phyloP scores from a whole-genome alignment of 768 basidiomycete genomes.

The Mycena venus region DNA sequence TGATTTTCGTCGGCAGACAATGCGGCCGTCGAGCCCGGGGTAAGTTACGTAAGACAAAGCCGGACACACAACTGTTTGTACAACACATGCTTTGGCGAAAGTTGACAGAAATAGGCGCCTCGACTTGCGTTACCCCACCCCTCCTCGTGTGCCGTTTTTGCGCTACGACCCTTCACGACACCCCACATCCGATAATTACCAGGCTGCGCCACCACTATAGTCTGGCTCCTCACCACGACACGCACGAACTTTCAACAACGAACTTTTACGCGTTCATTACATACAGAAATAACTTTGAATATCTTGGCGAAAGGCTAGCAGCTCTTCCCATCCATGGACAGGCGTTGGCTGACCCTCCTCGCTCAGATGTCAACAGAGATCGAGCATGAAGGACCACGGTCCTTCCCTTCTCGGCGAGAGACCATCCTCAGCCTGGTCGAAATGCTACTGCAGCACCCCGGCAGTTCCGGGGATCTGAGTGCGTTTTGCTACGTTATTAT shows the following conservation, averaged over 20 bases:
- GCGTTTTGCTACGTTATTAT: conserved; percentile 23
- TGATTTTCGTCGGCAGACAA: neutral
- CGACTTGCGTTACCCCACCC: conserved; percentile 30
- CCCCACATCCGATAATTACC: neutral
- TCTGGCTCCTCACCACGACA: conserved; percentile 17
- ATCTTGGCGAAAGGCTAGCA: neutral
- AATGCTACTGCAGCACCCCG: conserved; percentile 58
- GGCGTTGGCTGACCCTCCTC: neutral
- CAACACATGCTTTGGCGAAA: neutral
- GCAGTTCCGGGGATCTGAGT: conserved; percentile 47
- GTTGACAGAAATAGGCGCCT: conserved; percentile 6
- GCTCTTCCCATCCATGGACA: neutral
- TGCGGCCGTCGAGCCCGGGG: neutral
- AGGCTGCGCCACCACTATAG: neutral
- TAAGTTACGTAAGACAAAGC: neutral
- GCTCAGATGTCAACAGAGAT: conserved; percentile 25
- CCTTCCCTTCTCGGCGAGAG: conserved; percentile 50
- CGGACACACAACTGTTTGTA: neutral
- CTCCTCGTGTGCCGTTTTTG: conserved; percentile 4
- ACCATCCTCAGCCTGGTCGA: conserved; percentile 66
- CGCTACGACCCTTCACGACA: conserved; percentile 24
- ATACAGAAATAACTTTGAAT: conserved; percentile 1
- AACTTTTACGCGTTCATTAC: conserved; percentile 22
- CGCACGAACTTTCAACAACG: conserved; percentile 11
- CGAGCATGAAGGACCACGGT: neutral